Conservation (phyloP, 2,329 filamentous ascomycete species). For the Neofusicoccum kwambonambiense region DNA sequence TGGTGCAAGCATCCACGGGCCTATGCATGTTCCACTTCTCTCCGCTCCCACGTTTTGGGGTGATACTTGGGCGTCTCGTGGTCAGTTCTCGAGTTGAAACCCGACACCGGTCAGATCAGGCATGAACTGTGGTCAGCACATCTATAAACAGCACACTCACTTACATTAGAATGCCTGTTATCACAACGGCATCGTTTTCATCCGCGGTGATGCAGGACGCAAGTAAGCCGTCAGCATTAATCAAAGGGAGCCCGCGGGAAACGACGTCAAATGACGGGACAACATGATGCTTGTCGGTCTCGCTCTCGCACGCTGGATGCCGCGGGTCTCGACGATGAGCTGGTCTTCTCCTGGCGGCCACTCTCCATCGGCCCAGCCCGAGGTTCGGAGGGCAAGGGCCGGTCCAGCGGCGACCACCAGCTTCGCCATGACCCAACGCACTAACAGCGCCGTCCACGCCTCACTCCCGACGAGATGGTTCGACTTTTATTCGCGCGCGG, state of each 20-base stretch:
- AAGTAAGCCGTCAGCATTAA: neutral
- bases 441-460: neutral
- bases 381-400: neutral
- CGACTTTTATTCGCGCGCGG: neutral
- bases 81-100: neutral
- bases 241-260: neutral
- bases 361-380: neutral
- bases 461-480: constrained; percentile 4
- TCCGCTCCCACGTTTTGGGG: neutral
- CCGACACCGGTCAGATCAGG: neutral
- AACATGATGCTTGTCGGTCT: neutral
- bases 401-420: neutral
- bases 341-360: neutral
- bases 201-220: neutral
- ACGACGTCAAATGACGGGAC: neutral
- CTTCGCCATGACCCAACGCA: neutral
- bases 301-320: neutral
- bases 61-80: neutral
- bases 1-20: neutral
- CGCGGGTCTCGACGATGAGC: neutral
- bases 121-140: neutral
- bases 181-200: neutral
- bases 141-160: neutral
- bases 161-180: neutral
- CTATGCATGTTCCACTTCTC: neutral